Evolutionary conservation across 441 rosid species (phyloP).

Genomic region (Populus hybrid): DNA sequence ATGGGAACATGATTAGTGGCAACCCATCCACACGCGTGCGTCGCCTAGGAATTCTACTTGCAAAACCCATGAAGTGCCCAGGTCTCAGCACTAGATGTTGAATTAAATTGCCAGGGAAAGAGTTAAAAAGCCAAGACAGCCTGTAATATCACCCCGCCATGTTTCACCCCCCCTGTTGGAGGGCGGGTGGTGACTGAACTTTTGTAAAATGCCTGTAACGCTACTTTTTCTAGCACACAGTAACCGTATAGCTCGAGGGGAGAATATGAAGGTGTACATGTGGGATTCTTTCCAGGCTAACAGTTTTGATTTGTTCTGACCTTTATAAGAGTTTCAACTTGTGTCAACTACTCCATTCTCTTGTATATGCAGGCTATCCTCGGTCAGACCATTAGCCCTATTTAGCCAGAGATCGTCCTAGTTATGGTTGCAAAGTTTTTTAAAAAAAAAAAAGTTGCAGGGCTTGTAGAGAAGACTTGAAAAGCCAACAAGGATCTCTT

Average conservation of each 20-base stretch:
- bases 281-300: neutral
- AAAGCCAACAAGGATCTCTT: neutral
- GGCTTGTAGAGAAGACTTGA: neutral
- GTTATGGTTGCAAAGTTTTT: neutral
- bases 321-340: too few relatives aligned
- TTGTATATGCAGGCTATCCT: neutral
- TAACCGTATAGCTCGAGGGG: neutral
- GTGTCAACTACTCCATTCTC: neutral
- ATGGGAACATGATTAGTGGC: neutral
- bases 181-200: neutral
- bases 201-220: neutral
- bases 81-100: neutral
- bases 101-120: neutral
- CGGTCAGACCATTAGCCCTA: neutral
- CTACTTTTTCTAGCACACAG: neutral
- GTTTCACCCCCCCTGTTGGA: neutral
- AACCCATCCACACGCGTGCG: neutral
- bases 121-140: neutral
- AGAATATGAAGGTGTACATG: neutral
- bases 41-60: neutral
- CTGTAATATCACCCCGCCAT: neutral
- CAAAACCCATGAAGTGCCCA: neutral
- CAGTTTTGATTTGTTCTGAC: neutral
- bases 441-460: neutral
- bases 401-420: neutral